These are phyloP conservation scores for Cryptococcus maquisensis DNA, from an alignment of 1,284 basidiomycete genomes.

Conservation along the genomic window DNA sequence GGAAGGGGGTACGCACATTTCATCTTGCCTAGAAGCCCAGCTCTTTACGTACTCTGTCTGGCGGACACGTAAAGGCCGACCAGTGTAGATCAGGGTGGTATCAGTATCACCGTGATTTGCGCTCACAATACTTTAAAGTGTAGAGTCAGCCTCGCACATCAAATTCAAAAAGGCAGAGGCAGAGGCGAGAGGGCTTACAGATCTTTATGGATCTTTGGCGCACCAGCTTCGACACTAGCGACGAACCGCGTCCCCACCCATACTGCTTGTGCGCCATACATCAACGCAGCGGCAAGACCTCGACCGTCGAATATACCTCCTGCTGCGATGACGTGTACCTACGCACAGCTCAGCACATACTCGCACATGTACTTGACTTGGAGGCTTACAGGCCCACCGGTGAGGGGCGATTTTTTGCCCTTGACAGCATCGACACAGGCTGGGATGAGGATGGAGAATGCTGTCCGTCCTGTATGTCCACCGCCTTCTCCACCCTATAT, in stretches of 20 bases:
- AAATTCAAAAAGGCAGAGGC: neutral
- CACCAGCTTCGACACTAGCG: conserved; percentile 71
- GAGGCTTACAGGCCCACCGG: conserved; percentile 58
- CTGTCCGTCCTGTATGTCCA: conserved; percentile 54
- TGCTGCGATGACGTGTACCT: conserved; percentile 72
- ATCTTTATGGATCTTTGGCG: conserved; percentile 78
- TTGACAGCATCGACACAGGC: conserved; percentile 76
- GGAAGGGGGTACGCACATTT: conserved; percentile 38
- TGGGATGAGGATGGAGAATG: conserved; percentile 50
- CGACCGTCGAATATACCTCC: conserved; percentile 82
- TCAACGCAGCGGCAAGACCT: conserved; percentile 75
- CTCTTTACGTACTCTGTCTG: conserved; percentile 74
- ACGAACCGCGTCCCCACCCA: conserved; percentile 92
- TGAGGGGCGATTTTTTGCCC: conserved; percentile 68
- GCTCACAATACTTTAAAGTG: conserved; percentile 28
- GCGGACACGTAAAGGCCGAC: conserved; percentile 76
- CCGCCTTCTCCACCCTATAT: conserved; percentile 69
- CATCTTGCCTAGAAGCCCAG: conserved; percentile 53
- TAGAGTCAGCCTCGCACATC: conserved; percentile 1
- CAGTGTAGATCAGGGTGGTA: conserved; percentile 79
- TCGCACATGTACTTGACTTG: neutral
- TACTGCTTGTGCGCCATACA: conserved; percentile 78
- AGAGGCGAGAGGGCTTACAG: conserved; percentile 39
- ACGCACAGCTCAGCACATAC: neutral
- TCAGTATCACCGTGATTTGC: conserved; percentile 53